Conservation (phyloP, 73 alveolate species). For the Paramecium sonneborni region DNA sequence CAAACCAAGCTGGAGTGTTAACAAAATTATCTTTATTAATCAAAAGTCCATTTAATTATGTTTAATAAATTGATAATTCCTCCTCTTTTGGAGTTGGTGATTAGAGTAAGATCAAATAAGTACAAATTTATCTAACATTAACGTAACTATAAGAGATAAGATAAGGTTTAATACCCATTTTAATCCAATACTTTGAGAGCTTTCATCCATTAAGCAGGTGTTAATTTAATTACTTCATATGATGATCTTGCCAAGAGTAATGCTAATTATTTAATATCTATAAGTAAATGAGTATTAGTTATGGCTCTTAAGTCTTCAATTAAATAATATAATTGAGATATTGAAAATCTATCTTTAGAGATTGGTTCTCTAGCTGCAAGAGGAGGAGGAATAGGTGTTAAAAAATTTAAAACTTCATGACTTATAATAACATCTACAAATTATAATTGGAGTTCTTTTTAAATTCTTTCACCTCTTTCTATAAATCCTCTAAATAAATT, state of each 20-base stretch:
- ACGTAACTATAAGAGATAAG: not conserved
- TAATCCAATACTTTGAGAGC: slow-evolving; percentile 17
- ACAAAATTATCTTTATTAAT: slow-evolving; percentile 14
- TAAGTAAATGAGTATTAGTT: slow-evolving; percentile 37
- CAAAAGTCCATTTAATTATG: not conserved
- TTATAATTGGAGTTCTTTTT: slow-evolving; percentile 86
- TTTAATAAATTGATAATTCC: not conserved
- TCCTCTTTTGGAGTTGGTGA: slow-evolving; percentile 32
- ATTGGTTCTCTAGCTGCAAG: slow-evolving; percentile 34
- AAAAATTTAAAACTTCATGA: slow-evolving; percentile 51
- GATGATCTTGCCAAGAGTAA: slow-evolving; percentile 25
- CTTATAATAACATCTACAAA: slow-evolving; percentile 74
- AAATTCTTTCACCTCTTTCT: slow-evolving; percentile 91
- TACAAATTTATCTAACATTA: slow-evolving; percentile 36
- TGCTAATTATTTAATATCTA: slow-evolving; percentile 19
- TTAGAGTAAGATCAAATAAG: slow-evolving; percentile 18
- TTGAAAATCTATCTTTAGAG: slow-evolving; percentile 2
- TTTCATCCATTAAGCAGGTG: slow-evolving; percentile 51
- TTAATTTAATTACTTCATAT: not conserved
- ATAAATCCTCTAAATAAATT: slow-evolving; percentile 86
- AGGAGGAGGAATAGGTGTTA: slow-evolving; percentile 57
- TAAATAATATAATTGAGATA: slow-evolving; percentile 31
- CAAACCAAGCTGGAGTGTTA: slow-evolving; percentile 48
- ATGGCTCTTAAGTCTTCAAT: slow-evolving; percentile 48
- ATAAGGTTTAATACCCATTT: not conserved